Evolutionary conservation across 2,329 filamentous ascomycete genomes (phyloP), one percentile per base, ranked within the genome.

Genomic region (Pseudocercospora crystallina): DNA sequence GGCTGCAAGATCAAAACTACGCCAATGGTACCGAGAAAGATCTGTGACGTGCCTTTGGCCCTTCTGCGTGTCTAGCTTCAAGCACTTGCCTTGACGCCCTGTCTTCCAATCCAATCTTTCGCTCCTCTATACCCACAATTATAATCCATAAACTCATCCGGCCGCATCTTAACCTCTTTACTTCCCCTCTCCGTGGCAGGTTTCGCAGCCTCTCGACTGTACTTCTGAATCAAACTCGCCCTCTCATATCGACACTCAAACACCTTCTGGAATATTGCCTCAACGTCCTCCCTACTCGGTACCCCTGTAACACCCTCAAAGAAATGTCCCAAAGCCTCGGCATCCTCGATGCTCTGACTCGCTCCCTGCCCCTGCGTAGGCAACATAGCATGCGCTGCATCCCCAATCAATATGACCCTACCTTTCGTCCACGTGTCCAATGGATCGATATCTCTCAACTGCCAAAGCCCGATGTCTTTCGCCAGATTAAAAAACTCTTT

Each of bases 401-500:
- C 70, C 0, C 71, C 70, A 8, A 72, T 65, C 10, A 71, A 44
- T 7, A 65, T 61, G 8, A 65, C 53, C 43, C 53, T 56, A 26
- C 57, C 59, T 26, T 65, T 65, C 5, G 44, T 65, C 70, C 69
- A 73, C 5, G 57, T 69, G 2, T 57, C 49, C n/a, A 76, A 46
- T 0, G 73, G 69, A 42, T 76, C 73, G 20, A 73, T 54, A 51
- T 77, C 54, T 75, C 73, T 73, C 72, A 78, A 0, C 51, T 76
- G 73, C 73, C 74, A 78, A 0, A 77, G 60, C 1, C 68, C 70
- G 2, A 76, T 65, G 37, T 69, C 64, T 5, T 64, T 54, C 1
- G 65, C 66, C 3, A 60, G 53, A 26, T 49, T 53, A 11, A 76
- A 67, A 8, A 69, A 58, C 0, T 59, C 59, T 20, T 63, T 66